Evolutionary conservation across 257 asterid species (phyloP), one percentile per base, ranked within the genome.

Genomic region (Solanum paucissectum): DNA sequence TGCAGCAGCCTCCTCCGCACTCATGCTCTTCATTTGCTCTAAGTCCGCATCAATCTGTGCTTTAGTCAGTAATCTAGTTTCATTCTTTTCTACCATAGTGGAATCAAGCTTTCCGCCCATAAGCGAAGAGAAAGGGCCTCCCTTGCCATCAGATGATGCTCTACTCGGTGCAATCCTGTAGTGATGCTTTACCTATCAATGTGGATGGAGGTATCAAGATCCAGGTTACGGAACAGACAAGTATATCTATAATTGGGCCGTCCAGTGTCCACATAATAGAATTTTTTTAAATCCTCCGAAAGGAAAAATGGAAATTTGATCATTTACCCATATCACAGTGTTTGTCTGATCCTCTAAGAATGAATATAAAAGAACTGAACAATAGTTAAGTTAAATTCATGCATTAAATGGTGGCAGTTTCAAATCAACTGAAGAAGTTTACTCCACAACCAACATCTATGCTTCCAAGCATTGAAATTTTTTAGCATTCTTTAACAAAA

Each of bases 81-180:
- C 90, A 27, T 85, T 91, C 83, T 46, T 91, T 89, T 89, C 92
- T 72, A 85, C 88, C 81, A 88, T 88, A 46, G 91, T 44, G 79
- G 89, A 60, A 84, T 89, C 66, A 34, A 71, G 42, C 44, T 82
- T 49, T 49, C 86, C 95, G 73, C 88, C 93, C 84, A 89, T 86
- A 75, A 83, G 89, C 71, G 85, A 82, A 84, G 88, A 25, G 25
- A 79, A 83, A 25, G 94, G 89, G 9, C 89, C 93, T 87, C 88
- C 90, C 86, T 86, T 85, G 68, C 85, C 60, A 87, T 82, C 83
- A 49, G 68, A 49, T 82, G 94, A 87, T 88, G 92, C 46, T 25
- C 94, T 87, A 90, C 88, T 92, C 66, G 99, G 97, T 33, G 98
- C 95, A 42, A 97, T 92, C 89, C 96, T 93, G 93, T 95, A 96